A percentile compares a stretch with the other conserved stretches of the same genome.
Conservation (phyloP, 768 basidiomycete species). For the Pleurotus tuoliensis region DNA sequence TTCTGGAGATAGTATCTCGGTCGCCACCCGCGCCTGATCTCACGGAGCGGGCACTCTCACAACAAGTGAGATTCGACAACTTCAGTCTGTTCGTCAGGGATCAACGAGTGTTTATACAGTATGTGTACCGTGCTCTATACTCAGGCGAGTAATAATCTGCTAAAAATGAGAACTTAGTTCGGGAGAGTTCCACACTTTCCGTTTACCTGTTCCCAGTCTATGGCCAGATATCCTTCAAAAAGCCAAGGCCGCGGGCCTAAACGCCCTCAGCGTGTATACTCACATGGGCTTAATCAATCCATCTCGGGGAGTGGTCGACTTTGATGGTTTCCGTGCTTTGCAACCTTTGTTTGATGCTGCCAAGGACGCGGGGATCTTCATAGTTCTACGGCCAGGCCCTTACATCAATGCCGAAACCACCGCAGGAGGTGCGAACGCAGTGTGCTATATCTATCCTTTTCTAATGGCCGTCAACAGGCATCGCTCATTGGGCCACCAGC, state of each 20-base stretch:
- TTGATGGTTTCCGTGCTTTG: conserved; percentile 64
- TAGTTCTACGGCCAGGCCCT: conserved; percentile 65
- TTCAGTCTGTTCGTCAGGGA: conserved; percentile 68
- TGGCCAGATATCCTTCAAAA: conserved; percentile 86
- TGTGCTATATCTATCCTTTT: neutral
- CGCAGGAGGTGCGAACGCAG: conserved; percentile 44
- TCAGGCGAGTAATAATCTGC: neutral
- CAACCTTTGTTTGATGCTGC: conserved; percentile 74
- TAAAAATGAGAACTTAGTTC: conserved; percentile 39
- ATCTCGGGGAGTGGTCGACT: conserved; percentile 69
- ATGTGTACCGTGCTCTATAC: conserved; percentile 20
- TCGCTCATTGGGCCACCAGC: conserved; percentile 59
- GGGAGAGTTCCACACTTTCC: conserved; percentile 83
- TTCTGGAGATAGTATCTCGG: neutral
- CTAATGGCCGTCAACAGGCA: conserved; percentile 22
- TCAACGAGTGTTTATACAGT: conserved; percentile 76
- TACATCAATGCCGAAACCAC: conserved; percentile 83
- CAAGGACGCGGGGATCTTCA: conserved; percentile 68
- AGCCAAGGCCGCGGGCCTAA: conserved; percentile 76
- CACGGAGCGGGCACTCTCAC: neutral
- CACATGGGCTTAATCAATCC: conserved; percentile 82
- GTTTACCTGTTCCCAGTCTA: conserved; percentile 72
- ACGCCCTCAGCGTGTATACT: conserved; percentile 72
- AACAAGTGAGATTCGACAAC: conserved; percentile 52
- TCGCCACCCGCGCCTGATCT: neutral